Conservation (phyloP, 306 rosid genomes). For the Sicyos edulis region DNA sequence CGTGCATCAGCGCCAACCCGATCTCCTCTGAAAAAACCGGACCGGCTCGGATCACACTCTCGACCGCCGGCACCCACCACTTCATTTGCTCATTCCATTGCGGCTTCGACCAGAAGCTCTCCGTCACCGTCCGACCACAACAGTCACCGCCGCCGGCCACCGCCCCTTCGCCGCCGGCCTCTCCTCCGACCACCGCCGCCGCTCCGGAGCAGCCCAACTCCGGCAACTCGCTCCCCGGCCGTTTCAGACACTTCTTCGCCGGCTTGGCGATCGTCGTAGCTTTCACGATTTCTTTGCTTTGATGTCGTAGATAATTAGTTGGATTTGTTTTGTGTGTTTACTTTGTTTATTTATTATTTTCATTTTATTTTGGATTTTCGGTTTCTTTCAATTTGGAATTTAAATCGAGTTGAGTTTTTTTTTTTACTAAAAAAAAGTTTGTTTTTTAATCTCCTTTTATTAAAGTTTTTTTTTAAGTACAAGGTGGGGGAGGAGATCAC, state of each 20-base stretch:
- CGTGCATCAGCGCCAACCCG: background rate
- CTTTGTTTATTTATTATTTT: too few relatives aligned
- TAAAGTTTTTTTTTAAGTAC: too few relatives aligned
- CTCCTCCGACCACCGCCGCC: background rate
- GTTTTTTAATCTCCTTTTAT: too few relatives aligned
- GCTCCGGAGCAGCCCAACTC: background rate
- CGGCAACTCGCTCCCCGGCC: background rate
- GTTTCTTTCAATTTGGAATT: background rate
- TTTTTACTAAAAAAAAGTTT: too few relatives aligned
- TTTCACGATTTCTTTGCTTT: constrained; percentile 27
- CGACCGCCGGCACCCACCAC: background rate
- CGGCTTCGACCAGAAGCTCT: constrained; percentile 24
- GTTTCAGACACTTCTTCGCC: background rate
- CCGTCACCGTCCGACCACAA: constrained; percentile 22
- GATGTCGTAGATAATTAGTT: background rate
- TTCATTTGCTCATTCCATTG: constrained; percentile 34
- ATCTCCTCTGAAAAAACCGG: background rate
- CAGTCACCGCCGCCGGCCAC: background rate
- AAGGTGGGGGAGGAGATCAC: too few relatives aligned
- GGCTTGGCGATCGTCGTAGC: constrained; percentile 25
- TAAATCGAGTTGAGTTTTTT: background rate
- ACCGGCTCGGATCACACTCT: background rate
- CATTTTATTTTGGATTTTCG: background rate
- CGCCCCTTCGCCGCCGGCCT: background rate
- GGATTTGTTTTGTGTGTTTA: constrained; percentile 7